A percentile compares a stretch with the other conserved stretches of the same genome.
These are phyloP conservation scores for Colletotrichum cereale DNA, from an alignment of 2,329 filamentous ascomycete genomes.

Conservation along the genomic window DNA sequence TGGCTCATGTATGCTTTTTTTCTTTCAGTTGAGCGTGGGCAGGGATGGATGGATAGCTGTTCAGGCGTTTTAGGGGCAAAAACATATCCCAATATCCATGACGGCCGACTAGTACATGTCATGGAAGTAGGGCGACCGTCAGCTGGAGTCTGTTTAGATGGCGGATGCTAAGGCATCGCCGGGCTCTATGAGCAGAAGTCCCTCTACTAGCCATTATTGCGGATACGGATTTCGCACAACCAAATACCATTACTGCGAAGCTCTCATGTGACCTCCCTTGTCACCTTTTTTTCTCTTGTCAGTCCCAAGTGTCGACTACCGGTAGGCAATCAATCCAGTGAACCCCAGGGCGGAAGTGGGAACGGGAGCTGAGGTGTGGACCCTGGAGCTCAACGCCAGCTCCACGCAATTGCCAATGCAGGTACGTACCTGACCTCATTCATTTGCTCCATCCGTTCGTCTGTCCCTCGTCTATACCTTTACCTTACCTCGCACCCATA, in stretches of 20 bases:
- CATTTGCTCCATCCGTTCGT: conserved; percentile 1
- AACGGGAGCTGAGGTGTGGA: conserved; percentile 10
- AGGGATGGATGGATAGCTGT: conserved; percentile 36
- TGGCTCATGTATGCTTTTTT: conserved; percentile 32
- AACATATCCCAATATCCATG: conserved; percentile 21
- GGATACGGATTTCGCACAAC: not conserved
- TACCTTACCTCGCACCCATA: conserved; percentile 3
- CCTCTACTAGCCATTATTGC: not conserved
- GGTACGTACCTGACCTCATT: conserved; percentile 15
- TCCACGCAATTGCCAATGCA: not conserved
- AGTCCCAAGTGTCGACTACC: not conserved
- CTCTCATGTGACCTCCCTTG: not conserved
- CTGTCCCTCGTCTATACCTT: not conserved
- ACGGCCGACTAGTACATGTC: conserved; percentile 14
- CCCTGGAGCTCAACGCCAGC: conserved; percentile 6
- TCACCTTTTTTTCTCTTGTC: not conserved
- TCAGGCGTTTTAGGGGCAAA: conserved; percentile 36
- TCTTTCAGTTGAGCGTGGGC: conserved; percentile 31
- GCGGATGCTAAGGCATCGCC: not conserved
- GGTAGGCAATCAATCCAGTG: not conserved
- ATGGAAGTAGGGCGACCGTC: conserved; percentile 4
- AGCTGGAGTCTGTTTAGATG: conserved; percentile 8
- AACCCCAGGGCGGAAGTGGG: not conserved
- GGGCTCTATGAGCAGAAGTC: not conserved
- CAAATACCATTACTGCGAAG: conserved; percentile 2